Base-by-base conservation (phyloP, 805 yeast species). In the Tetrapisispora arboricola region DNA sequence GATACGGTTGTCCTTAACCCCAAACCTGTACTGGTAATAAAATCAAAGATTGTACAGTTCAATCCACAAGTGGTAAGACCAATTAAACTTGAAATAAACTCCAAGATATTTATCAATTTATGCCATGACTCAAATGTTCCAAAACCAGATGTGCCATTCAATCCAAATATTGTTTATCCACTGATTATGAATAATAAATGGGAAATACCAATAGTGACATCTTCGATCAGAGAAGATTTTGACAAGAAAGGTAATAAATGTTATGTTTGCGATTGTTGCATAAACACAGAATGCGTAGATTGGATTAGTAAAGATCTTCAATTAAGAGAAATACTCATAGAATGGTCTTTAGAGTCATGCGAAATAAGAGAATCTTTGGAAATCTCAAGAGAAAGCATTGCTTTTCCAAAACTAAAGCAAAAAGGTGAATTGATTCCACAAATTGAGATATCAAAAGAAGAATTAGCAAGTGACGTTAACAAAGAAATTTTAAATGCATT, bases 321-420 rank as follows among this genome's bases (percentile, higher is more conserved):
- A 38, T 66, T 86, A 41, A 67, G 76, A 44, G 68, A 76, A 36
- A 79, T 86, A 12, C 56, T 84, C 37, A 72, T 82, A 6, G 95
- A 85, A 55, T 85, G 95, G 82, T 80, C 94, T 51, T 57, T 86
- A 31, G 94, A 85, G 54, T 73, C 87, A 10, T 76, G 84, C 3
- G 95, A 85, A 55, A 63, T 78, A 44, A 53, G 71, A 20, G 64
- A 62, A 13, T 64, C 68, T 37, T 56, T 77, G 2, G 59, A 64
- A 4, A 65, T 87, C 15, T 83, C 80, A 41, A 64, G 95, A 40
- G 81, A 79, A 39, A 56, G 57, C 28, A 66, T 76, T 36, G 56
- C 75, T 3, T 65, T 75, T 2, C 96, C 96, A 1, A 84, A 84
- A 50, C 69, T 90, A 76, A 57, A 68, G 10, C 63, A 71, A 38